phyloP scores from a whole-genome alignment of 192 early-diverging fungal genomes.

The Dispira parvispora region DNA sequence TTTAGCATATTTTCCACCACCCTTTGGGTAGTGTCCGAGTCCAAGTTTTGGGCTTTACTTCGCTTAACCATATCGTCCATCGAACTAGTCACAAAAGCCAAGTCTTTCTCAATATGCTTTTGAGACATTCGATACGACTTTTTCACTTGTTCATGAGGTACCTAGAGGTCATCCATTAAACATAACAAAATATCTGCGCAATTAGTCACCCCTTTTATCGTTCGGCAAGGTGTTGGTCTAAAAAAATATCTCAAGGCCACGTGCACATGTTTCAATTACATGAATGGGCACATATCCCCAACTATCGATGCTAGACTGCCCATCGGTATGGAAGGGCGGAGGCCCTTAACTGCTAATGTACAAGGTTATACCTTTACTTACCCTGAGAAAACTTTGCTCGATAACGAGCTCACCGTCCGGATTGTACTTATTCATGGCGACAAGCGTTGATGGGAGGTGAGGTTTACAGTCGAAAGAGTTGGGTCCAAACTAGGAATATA shows the following conservation, averaged over 20 bases:
- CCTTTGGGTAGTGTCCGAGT: slow-evolving; percentile 32
- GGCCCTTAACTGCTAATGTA: neutral
- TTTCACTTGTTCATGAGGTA: slow-evolving; percentile 76
- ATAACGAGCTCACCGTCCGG: slow-evolving; percentile 54
- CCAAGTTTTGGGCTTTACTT: slow-evolving; percentile 22
- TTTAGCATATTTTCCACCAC: slow-evolving; percentile 46
- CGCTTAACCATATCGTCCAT: slow-evolving; percentile 28
- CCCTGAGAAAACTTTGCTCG: slow-evolving; percentile 91
- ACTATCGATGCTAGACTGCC: neutral
- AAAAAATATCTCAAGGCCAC: neutral
- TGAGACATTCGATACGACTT: slow-evolving; percentile 50
- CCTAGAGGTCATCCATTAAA: slow-evolving; percentile 22
- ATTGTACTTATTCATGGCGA: slow-evolving; percentile 37
- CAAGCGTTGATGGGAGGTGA: too few relatives aligned
- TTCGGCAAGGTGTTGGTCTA: neutral
- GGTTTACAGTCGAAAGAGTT: too few relatives aligned
- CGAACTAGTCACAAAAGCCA: slow-evolving; percentile 24
- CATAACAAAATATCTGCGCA: neutral
- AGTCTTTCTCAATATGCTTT: slow-evolving; percentile 74
- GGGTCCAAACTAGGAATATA: too few relatives aligned
- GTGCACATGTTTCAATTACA: neutral
- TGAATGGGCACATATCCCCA: slow-evolving; percentile 10
- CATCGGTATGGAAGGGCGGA: too few relatives aligned
- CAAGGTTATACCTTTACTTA: slow-evolving; percentile 14
- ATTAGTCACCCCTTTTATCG: neutral